Conservation (phyloP, 305 asterid genomes). For the Fraxinus velutina region DNA sequence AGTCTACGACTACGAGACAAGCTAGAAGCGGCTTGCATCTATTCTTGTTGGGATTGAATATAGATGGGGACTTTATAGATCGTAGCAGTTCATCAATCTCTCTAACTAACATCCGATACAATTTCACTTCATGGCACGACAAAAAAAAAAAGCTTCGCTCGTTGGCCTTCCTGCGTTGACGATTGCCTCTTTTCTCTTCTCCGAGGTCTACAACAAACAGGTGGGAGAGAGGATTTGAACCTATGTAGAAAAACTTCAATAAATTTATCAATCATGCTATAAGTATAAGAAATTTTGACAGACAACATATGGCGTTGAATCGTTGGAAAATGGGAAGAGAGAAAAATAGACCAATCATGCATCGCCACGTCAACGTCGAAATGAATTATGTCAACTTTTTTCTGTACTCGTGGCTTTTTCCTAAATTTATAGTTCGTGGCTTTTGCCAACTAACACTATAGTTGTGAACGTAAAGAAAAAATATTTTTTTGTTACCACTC, state of each 20-base stretch:
- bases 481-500: no score
- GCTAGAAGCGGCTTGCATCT: conserved; percentile 1
- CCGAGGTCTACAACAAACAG: not conserved
- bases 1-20: not conserved
- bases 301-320: no score
- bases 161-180: not conserved
- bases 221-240: conserved; percentile 15
- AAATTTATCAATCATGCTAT: not conserved
- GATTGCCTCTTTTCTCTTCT: not conserved
- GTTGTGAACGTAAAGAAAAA: no score
- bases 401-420: no score
- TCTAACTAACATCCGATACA: not conserved
- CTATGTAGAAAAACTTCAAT: not conserved
- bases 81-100: not conserved
- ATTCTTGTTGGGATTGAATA: conserved; percentile 18
- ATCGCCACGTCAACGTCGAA: no score
- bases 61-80: not conserved
- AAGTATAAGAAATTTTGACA: no score
- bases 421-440: no score
- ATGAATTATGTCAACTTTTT: no score
- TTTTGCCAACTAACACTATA: no score
- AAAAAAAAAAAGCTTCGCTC: no score
- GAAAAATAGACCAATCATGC: no score
- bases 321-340: no score
- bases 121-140: not conserved